Evolutionary conservation across 148 eudicot species (phyloP), one percentile per base, ranked within the genome.

Genomic region (Heliamphora exappendiculata): DNA sequence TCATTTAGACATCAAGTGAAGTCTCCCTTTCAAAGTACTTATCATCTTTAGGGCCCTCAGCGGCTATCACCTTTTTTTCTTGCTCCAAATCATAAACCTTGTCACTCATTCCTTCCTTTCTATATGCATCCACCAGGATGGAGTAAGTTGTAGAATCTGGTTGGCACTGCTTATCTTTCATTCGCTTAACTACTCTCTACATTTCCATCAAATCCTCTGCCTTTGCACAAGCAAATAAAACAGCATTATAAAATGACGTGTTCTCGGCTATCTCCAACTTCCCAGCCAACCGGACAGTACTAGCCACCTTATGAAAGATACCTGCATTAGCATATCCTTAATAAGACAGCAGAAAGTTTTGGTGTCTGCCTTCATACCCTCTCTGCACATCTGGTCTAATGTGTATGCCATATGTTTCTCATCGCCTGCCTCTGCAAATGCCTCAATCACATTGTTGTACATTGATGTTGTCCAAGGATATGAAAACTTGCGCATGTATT

Each of bases 381-480:
- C 98, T 5, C 88, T 75, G 36, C 92, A 90, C 98, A 92, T 92
- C 84, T 90, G 97, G 17, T 92, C 83, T 59, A 94, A 94, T 0
- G 96, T 81, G 51, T 82, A 84, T 50, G 92, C 97, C 98, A 94
- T 92, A 74, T 94, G 80, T 53, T 82, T 90, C 7, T 86, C 88
- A 78, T 94, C 97, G 0, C 98, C 97, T 0, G 84, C 89, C 45
- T 92, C 97, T 5, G 97, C 79, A 81, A 94, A 92, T 33, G 97
- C 97, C 86, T 92, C 97, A 20, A 92, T 94, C 31, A 94, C 91
- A 63, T 92, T 92, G 78, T 92, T 92, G 81, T 92, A 94, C 55
- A 97, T 94, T 49, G 97, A 90, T 20, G 93, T 92, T 24, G 98
- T 94, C 98, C 98, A 94, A 9, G 91, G 90, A 74, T 90, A 94